Evolutionary conservation across 306 rosid genomes (phyloP).

Genomic region (Trichosanthes cucumerina): DNA sequence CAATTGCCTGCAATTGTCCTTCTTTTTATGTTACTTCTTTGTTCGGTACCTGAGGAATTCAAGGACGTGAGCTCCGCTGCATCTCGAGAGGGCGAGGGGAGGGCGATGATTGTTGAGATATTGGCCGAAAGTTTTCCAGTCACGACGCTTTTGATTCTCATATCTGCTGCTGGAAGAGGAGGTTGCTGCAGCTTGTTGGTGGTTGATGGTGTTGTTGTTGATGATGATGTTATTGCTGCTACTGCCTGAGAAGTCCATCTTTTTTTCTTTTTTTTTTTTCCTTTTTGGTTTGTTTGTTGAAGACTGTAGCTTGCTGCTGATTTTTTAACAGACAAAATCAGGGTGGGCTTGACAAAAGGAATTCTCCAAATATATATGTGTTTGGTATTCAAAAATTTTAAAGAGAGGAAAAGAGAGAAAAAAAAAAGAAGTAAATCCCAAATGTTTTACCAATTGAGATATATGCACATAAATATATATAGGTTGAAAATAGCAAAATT

Average conservation of each 20-base stretch:
- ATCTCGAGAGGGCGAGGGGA: constrained; percentile 8
- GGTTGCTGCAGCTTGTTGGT: background rate
- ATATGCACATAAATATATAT: too few species aligned
- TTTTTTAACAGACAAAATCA: background rate
- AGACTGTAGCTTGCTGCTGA: background rate
- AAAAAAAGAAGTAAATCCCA: background rate
- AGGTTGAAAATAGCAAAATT: background rate
- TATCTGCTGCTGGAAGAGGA: constrained; percentile 13
- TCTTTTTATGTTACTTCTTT: background rate
- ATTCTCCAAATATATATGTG: background rate
- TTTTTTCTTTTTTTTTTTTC: background rate
- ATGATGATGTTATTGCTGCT: background rate
- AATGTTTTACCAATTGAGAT: background rate
- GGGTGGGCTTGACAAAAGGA: background rate
- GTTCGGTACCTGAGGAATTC: constrained; percentile 13
- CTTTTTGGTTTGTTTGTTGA: background rate
- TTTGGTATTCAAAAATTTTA: background rate
- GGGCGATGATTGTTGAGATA: constrained; percentile 15
- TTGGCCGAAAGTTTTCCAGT: constrained; percentile 15
- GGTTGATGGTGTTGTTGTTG: background rate
- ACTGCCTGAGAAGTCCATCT: background rate
- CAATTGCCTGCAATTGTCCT: too few species aligned
- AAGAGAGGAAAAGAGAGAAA: background rate
- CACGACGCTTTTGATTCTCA: constrained; percentile 15
- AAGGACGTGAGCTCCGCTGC: constrained; percentile 15